Base-by-base conservation (phyloP, 768 basidiomycete species). In the Serendipita sp. region DNA sequence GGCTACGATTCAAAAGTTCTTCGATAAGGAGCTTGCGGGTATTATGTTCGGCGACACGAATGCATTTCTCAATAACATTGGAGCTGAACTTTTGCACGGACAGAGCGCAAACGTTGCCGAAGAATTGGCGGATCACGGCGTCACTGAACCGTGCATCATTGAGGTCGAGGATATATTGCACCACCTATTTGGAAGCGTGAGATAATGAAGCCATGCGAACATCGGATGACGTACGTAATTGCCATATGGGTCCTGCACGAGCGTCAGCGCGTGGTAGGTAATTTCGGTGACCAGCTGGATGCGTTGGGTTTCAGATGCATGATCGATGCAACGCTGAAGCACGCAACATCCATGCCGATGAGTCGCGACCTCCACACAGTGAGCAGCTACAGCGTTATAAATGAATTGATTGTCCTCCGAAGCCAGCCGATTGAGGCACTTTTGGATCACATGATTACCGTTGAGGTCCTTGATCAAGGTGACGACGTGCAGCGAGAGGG, bases 371-470 rank as follows among this genome's bases (percentile, higher is more conserved):
- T 99, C 96, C 61, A 99, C 92, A 69, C 96, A 96, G 75, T 98
- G 97, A 34, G 91, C 90, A 28, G 96, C 96, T 38, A 99, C 95
- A 63, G 96, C 95, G 69, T 98, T 98, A 75, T 98, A 99, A 69
- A 99, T 99, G 76, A 98, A 98, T 87, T 98, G 95, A 74, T 99
- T 99, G 74, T 99, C 96, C 71, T 99, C 96, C 1, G 96, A 91
- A 48, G 90, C 89, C 67, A 99, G 79, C 75, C 95, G 93, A 79
- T 99, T 99, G 69, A 99, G 76, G 75, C 96, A 99, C 75, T 99
- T 99, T 74, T 99, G 96, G 66, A 98, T 96, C 71, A 98, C 94
- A 72, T 97, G 90, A 70, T 95, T 95, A 60, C 91, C 91, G 71
- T 95, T 95, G 70, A 95, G 77, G 73, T 94, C 96, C 81, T 98